phyloP scores from a whole-genome alignment of 1,139 yeast genomes.

The Candida pseudocylindracea region DNA sequence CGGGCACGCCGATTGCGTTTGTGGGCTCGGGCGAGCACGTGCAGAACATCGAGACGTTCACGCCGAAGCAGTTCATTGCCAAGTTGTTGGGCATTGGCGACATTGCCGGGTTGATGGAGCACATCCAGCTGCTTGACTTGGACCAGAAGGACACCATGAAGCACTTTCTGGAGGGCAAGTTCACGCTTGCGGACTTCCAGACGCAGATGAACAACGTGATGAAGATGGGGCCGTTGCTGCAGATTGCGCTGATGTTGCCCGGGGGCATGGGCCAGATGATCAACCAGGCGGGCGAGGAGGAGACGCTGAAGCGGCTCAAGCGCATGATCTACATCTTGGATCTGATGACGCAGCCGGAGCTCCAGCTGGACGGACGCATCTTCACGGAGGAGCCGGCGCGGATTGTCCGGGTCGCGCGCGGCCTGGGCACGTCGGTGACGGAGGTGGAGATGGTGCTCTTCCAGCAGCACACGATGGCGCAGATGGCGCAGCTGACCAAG shows the following conservation, averaged over 20 bases:
- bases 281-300: slow-evolving; percentile 78
- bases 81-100: slow-evolving; percentile 91
- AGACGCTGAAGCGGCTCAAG: slow-evolving; percentile 60
- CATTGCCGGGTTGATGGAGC: slow-evolving; percentile 83
- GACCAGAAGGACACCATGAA: slow-evolving; percentile 88
- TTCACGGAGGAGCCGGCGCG: slow-evolving; percentile 71
- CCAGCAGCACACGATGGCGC: slow-evolving; percentile 90
- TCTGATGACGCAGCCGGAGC: slow-evolving; percentile 84
- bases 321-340: slow-evolving; percentile 87
- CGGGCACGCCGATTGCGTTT: slow-evolving; percentile 87
- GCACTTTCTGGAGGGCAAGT: slow-evolving; percentile 86
- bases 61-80: slow-evolving; percentile 76
- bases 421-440: slow-evolving; percentile 85
- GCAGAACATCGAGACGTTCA: slow-evolving; percentile 77
- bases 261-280: slow-evolving; percentile 65
- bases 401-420: slow-evolving; percentile 77
- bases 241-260: slow-evolving; percentile 90
- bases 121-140: slow-evolving; percentile 68
- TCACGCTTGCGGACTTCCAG: slow-evolving; percentile 78
- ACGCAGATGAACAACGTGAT: slow-evolving; percentile 88
- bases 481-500: slow-evolving; percentile 65
- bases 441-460: slow-evolving; percentile 86
- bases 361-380: slow-evolving; percentile 74
- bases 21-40: slow-evolving; percentile 98
- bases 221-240: slow-evolving; percentile 91